Conservation (phyloP, 805 yeast species). For the Candida glaebosa region DNA sequence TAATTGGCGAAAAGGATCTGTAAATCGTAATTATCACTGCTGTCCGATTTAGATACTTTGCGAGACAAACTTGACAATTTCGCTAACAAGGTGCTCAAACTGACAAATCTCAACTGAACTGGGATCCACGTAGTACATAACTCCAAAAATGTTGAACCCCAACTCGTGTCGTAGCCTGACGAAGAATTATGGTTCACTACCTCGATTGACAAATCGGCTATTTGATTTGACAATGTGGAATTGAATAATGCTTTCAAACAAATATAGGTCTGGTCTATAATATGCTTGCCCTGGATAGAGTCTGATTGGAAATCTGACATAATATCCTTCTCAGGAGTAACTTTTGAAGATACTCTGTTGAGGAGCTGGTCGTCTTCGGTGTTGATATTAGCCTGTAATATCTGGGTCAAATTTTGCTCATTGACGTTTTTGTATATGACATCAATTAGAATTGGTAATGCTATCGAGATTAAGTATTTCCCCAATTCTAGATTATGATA, state of each 20-base stretch:
- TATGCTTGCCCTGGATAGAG: slow-evolving; percentile 32
- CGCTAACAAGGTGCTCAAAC: slow-evolving; percentile 45
- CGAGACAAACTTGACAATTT: slow-evolving; percentile 22
- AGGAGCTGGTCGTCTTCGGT: slow-evolving; percentile 21
- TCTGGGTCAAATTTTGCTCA: slow-evolving; percentile 17
- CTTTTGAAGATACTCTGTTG: slow-evolving; percentile 19
- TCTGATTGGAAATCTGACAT: slow-evolving; percentile 32
- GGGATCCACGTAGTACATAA: slow-evolving; percentile 75
- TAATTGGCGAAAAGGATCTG: slow-evolving; percentile 43
- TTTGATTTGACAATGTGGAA: slow-evolving; percentile 58
- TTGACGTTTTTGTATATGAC: slow-evolving; percentile 24
- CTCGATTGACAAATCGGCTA: slow-evolving; percentile 53
- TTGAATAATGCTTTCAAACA: slow-evolving; percentile 62
- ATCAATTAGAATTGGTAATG: slow-evolving; percentile 37
- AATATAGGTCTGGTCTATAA: slow-evolving; percentile 43
- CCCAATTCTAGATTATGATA: slow-evolving; percentile 29
- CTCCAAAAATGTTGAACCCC: slow-evolving; percentile 60
- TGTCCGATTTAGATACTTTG: slow-evolving; percentile 12
- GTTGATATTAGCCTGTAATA: slow-evolving; percentile 25
- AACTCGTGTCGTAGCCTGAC: slow-evolving; percentile 25
- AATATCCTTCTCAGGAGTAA: slow-evolving; percentile 22
- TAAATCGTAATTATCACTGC: slow-evolving; percentile 12
- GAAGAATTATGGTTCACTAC: slow-evolving; percentile 42
- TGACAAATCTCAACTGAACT: slow-evolving; percentile 68
- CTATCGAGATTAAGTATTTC: slow-evolving; percentile 25